Conservation (phyloP, 257 asterid species). For the Pogostemon cablin region DNA sequence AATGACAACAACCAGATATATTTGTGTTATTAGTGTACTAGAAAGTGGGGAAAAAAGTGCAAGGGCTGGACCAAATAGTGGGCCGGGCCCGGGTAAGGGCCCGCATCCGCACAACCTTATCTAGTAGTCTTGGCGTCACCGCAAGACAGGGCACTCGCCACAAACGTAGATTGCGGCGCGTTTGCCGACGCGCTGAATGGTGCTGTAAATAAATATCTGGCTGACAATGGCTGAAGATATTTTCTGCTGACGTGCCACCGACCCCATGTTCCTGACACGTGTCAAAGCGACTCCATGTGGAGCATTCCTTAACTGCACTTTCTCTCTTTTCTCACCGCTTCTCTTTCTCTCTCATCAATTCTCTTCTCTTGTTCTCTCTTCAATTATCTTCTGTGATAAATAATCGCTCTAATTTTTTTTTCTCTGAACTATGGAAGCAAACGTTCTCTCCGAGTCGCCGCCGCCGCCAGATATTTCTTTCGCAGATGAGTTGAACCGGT, state of each 20-base stretch:
- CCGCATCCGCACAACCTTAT: not conserved
- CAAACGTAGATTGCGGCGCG: constrained; percentile 29
- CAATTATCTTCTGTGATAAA: not conserved
- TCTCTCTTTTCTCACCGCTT: constrained; percentile 31
- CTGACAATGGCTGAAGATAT: constrained; percentile 50
- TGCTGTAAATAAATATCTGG: constrained; percentile 52
- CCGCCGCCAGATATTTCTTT: constrained; percentile 28
- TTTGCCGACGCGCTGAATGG: not conserved
- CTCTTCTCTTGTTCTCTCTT: constrained; percentile 19
- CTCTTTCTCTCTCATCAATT: constrained; percentile 8
- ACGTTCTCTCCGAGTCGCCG: constrained; percentile 30
- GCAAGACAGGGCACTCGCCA: constrained; percentile 19
- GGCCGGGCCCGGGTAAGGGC: not conserved
- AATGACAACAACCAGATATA: not conserved
- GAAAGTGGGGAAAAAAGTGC: constrained; percentile 15
- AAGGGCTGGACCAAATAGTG: constrained; percentile 15
- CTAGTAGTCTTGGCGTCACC: not conserved
- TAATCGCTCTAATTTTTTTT: constrained; percentile 29
- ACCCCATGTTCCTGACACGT: constrained; percentile 44
- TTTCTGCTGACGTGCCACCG: constrained; percentile 54
- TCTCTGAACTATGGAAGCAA: constrained; percentile 37
- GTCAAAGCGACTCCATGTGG: constrained; percentile 74
- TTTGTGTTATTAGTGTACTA: constrained; percentile 20
- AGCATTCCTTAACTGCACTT: constrained; percentile 36
- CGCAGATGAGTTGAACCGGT: constrained; percentile 43